Evolutionary conservation across 176 grass and related monocot species (phyloP).

Genomic region (Oryza longistaminata): DNA sequence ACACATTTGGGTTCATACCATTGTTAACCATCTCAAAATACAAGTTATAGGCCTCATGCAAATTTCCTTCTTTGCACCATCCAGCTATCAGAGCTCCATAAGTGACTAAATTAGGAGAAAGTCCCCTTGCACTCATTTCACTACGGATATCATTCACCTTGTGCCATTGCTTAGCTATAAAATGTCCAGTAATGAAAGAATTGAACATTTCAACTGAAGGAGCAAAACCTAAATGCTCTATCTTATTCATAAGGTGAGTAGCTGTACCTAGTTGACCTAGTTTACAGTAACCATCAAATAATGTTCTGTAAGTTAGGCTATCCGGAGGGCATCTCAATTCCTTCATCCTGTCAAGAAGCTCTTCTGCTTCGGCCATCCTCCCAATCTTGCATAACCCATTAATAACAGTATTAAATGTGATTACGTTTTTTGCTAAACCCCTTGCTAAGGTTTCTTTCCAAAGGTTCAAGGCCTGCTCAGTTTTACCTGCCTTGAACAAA

Average conservation of each 20-base stretch:
- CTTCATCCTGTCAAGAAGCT: constrained; percentile 64
- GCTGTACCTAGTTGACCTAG: constrained; percentile 59
- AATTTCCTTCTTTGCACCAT: constrained; percentile 78
- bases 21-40: constrained; percentile 80
- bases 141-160: constrained; percentile 55
- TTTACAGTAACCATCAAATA: constrained; percentile 86
- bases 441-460: constrained; percentile 90
- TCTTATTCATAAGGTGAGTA: constrained; percentile 57
- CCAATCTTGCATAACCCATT: constrained; percentile 79
- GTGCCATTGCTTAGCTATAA: constrained; percentile 50
- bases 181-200: constrained; percentile 81
- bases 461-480: constrained; percentile 64
- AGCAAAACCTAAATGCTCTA: constrained; percentile 63
- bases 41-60: constrained; percentile 65
- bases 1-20: constrained; percentile 69
- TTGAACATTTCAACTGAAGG: constrained; percentile 90
- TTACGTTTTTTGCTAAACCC: constrained; percentile 62
- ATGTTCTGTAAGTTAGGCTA: constrained; percentile 74
- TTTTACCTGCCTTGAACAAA: constrained; percentile 71
- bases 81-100: constrained; percentile 89
- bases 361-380: constrained; percentile 65
- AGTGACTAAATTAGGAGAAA: constrained; percentile 70
- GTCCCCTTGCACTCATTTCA: constrained; percentile 56
- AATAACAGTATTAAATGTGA: constrained; percentile 66
- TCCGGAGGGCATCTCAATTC: constrained; percentile 63